These are phyloP conservation scores for Cubamyces lactineus DNA, from an alignment of 768 basidiomycete species.

Conservation along the genomic window DNA sequence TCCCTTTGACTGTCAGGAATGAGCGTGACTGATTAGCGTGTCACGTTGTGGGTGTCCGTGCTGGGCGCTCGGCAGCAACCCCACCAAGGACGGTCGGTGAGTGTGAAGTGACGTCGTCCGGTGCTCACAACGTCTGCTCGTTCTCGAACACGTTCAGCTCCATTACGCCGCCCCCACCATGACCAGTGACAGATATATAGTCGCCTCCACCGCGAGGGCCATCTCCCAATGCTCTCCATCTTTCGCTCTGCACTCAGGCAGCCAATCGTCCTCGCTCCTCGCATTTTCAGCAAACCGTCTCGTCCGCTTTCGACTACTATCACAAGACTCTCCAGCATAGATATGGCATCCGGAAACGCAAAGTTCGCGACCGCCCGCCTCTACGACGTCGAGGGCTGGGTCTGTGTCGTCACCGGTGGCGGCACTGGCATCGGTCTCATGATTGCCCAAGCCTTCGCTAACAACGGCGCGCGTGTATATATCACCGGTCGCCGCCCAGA, in stretches of 20 bases:
- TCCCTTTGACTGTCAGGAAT: not conserved
- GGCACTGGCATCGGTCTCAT: constrained; percentile 46
- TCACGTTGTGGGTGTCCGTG: constrained; percentile 8
- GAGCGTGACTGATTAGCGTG: constrained; percentile 6
- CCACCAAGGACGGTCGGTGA: not conserved
- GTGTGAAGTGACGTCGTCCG: constrained; percentile 9
- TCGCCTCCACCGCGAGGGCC: not conserved
- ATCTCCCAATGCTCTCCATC: constrained; percentile 7
- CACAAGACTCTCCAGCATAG: not conserved
- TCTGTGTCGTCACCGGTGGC: constrained; percentile 35
- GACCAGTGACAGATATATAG: not conserved
- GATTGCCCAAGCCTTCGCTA: constrained; percentile 46
- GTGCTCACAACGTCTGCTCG: not conserved
- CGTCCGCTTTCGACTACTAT: constrained; percentile 4
- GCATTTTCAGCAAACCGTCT: not conserved
- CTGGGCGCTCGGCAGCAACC: not conserved
- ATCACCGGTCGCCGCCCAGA: constrained; percentile 42
- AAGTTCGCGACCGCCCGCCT: constrained; percentile 29
- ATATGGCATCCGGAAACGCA: constrained; percentile 25
- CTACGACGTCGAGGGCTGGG: constrained; percentile 37
- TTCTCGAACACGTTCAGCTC: constrained; percentile 4
- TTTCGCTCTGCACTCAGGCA: constrained; percentile 11
- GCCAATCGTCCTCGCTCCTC: not conserved
- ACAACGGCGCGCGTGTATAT: constrained; percentile 47
- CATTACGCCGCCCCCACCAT: not conserved